Evolutionary conservation across 2,329 filamentous ascomycete genomes (phyloP), one percentile per base, ranked within the genome.

Genomic region (Xylaria sp.): DNA sequence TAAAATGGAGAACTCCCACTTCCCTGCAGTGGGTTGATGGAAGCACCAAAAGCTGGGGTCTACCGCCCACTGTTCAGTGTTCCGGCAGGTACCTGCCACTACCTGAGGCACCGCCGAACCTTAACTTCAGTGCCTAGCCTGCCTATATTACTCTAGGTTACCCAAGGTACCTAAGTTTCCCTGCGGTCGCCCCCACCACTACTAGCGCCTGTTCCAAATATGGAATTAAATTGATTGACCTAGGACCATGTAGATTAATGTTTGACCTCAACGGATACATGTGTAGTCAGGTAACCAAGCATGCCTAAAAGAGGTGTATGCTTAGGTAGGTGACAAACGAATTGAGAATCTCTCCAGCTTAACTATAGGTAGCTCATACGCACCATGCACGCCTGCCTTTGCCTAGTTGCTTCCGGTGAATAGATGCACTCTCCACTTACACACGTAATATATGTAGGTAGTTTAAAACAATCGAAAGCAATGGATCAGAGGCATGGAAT

Each of bases 1-100:
- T 71, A 71, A 71, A 68, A 54, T 70, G 69, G 69, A 62, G 65
- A 71, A 61, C 66, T 71, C 45, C 30, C 3, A 34, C 48, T 58
- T 42, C 59, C 55, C 64, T 63, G 48, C 21, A 51, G 48, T 27
- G 21, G 12, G 6, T n/a, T 17, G 24, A 51, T 30, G 21, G 48
- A 19, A 42, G 39, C 19, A 58, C 54, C 61, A 54, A 42, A 56
- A 60, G 65, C 65, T 67, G 61, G 66, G 61, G 61, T 57, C 60
- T 17, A 50, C 30, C 27, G 54, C 19, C 54, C 53, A 7, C 45
- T 36, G 11, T 36, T 36, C 34, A 19, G 42, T 47, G 5, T 17
- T 17, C 39, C 6, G 42, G 42, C 42, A 19, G 34, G 19, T 60
- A 34, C 61, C 45, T 58, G 45, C 5, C 27, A 17, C 17, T 47